Conservation (phyloP, 225 moss, liverwort and hornwort genomes). For the Pseudoscleropodium purum region DNA sequence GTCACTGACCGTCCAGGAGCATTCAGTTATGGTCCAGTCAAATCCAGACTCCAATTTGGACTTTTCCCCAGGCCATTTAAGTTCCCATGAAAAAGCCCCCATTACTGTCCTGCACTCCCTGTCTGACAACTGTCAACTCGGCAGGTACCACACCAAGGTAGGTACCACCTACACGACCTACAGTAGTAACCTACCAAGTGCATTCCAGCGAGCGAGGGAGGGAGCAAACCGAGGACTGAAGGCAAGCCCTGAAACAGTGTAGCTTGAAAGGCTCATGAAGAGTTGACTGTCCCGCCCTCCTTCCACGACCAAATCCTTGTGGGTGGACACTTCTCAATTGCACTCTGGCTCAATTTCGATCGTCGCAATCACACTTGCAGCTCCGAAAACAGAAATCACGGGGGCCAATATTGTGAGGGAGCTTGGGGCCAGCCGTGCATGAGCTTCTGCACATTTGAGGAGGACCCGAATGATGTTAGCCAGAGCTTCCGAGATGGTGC, state of each 20-base stretch:
- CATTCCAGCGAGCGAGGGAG: neutral
- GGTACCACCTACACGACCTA: neutral
- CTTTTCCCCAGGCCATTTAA: neutral
- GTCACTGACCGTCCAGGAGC: neutral
- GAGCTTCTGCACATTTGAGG: neutral
- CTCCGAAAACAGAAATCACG: neutral
- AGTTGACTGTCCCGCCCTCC: constrained; percentile 9
- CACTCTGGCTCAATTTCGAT: neutral
- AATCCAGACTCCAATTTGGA: constrained; percentile 11
- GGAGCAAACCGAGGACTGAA: neutral
- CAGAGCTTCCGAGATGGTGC: neutral
- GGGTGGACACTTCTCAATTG: neutral
- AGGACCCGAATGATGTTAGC: neutral
- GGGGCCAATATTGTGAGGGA: neutral
- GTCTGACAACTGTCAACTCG: neutral
- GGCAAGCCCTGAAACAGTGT: neutral
- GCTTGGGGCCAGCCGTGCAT: neutral
- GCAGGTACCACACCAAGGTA: neutral
- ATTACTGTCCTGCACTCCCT: neutral
- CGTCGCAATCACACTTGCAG: neutral
- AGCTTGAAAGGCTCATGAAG: neutral
- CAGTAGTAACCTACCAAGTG: neutral
- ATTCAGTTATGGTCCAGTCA: neutral
- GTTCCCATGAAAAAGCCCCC: neutral
- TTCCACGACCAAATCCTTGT: constrained; percentile 14